phyloP scores from a whole-genome alignment of 345 rosid genomes.

The Cardamine resedifolia region DNA sequence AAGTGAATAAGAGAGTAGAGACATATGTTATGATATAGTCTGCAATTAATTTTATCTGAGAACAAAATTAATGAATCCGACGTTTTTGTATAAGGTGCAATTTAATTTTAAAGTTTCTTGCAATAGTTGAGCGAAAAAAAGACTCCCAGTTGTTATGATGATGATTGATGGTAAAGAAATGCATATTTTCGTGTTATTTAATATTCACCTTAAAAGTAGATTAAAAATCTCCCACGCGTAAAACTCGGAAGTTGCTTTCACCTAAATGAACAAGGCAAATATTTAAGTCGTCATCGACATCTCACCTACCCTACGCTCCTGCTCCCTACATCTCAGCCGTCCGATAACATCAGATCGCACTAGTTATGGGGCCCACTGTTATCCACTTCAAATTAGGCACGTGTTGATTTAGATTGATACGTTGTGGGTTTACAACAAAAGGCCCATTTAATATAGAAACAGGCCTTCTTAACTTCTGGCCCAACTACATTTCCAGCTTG shows the following conservation, averaged over 20 bases:
- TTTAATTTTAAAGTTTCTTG: not conserved
- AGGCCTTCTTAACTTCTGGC: not conserved
- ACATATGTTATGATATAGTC: not conserved
- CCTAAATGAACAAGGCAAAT: slow-evolving; percentile 25
- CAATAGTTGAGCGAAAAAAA: not conserved
- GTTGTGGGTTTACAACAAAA: not conserved
- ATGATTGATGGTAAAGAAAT: not conserved
- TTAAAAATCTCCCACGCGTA: slow-evolving; percentile 18
- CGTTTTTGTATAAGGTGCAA: not conserved
- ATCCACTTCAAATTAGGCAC: not conserved
- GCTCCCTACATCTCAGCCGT: slow-evolving; percentile 30
- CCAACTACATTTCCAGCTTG: not conserved
- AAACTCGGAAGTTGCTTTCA: slow-evolving; percentile 38
- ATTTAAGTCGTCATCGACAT: slow-evolving; percentile 35
- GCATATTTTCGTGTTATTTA: not conserved
- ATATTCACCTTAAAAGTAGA: not conserved
- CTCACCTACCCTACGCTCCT: slow-evolving; percentile 29
- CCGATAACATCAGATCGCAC: slow-evolving; percentile 5
- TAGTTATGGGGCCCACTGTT: not conserved
- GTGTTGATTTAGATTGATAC: not conserved
- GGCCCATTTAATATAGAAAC: not conserved
- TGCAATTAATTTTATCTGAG: not conserved
- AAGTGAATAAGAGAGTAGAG: too few species aligned
- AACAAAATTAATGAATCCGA: not conserved
- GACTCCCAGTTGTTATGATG: not conserved